These are phyloP conservation scores for Candida montana DNA, from an alignment of 805 yeast genomes.

Conservation along the genomic window DNA sequence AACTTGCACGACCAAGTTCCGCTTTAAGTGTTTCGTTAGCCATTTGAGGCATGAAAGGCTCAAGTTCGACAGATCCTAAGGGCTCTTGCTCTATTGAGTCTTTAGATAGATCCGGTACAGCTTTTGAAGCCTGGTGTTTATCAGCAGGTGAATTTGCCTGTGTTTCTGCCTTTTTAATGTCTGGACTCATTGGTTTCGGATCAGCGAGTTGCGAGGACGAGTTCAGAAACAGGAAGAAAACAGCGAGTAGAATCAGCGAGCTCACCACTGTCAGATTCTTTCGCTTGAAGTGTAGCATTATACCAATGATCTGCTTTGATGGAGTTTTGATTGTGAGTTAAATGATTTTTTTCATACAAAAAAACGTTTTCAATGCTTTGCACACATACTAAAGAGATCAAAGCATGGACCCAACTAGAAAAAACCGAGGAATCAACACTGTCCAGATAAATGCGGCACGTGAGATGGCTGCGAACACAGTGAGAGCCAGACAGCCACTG, in stretches of 20 bases:
- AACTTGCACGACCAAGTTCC: conserved; percentile 83
- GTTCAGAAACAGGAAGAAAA: conserved; percentile 16
- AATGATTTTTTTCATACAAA: too few relatives aligned
- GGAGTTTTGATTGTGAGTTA: too few relatives aligned
- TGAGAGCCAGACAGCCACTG: conserved; percentile 28
- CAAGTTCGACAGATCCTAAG: conserved; percentile 1
- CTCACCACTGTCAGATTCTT: conserved; percentile 5
- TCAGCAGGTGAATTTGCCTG: background rate
- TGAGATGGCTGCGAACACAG: conserved; percentile 46
- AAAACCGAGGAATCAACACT: conserved; percentile 40
- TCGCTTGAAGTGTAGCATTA: conserved; percentile 1
- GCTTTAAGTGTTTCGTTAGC: conserved; percentile 78
- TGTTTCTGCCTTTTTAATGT: conserved; percentile 26
- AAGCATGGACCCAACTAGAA: conserved; percentile 7
- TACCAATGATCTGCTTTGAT: too few relatives aligned
- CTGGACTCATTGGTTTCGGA: conserved; percentile 23
- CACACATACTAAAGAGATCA: too few relatives aligned
- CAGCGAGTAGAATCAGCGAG: conserved; percentile 10
- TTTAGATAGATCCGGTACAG: background rate
- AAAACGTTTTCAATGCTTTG: background rate
- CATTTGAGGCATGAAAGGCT: conserved; percentile 80
- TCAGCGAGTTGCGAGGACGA: conserved; percentile 17
- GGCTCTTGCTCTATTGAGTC: conserved; percentile 1
- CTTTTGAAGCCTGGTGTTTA: background rate
- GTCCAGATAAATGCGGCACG: conserved; percentile 58